Conservation (phyloP, 192 early-diverging fungal species). For the Coemansia sp. region DNA sequence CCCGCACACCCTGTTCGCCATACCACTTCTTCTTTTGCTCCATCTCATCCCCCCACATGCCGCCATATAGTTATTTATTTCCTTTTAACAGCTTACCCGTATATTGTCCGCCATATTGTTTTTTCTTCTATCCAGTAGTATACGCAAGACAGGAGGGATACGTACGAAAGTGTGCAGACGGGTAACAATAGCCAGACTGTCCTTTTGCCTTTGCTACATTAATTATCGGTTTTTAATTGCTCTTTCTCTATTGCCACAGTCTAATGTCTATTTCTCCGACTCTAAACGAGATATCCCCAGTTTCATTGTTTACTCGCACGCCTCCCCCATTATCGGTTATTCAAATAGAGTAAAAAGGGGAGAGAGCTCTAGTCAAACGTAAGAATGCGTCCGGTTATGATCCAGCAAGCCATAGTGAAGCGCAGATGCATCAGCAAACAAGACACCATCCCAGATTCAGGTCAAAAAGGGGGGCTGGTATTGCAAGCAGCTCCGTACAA, state of each 20-base stretch:
- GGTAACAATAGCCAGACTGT: neutral
- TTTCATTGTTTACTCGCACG: neutral
- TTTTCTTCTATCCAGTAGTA: neutral
- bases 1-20: neutral
- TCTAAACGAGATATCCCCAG: neutral
- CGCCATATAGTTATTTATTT: neutral
- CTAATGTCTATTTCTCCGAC: neutral
- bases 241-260: neutral
- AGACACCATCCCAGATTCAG: neutral
- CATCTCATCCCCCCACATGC: neutral
- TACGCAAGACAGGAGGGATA: neutral
- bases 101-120: neutral
- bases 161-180: neutral
- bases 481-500: neutral
- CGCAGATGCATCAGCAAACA: neutral
- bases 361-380: neutral
- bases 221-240: no score
- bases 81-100: neutral
- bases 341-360: neutral
- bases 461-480: neutral
- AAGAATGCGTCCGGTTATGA: conserved; percentile 3
- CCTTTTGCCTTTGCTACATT: neutral
- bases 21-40: neutral
- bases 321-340: neutral
- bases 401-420: neutral